These are phyloP conservation scores for Collybia mongolica DNA, from an alignment of 768 basidiomycete genomes.

Conservation along the genomic window DNA sequence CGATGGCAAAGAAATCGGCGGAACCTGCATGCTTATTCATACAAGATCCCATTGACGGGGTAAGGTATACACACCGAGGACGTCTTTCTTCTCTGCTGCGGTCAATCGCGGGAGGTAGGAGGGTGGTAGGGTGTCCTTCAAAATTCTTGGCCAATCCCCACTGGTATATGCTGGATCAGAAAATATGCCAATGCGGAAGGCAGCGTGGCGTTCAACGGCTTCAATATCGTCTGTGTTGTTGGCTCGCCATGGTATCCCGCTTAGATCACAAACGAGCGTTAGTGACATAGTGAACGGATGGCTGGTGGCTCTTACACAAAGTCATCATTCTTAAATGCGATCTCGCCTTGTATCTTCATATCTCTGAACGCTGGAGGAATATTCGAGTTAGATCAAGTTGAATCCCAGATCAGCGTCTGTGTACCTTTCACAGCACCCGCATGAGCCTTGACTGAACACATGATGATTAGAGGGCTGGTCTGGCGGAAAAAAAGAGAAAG, in stretches of 20 bases:
- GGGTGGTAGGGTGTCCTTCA: constrained; percentile 47
- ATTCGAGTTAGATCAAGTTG: neutral
- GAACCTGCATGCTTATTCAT: constrained; percentile 27
- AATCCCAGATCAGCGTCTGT: neutral
- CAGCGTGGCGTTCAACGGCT: constrained; percentile 48
- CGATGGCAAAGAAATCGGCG: constrained; percentile 55
- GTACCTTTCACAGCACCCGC: constrained; percentile 48
- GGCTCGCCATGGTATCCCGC: constrained; percentile 44
- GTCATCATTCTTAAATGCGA: constrained; percentile 54
- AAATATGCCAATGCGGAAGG: constrained; percentile 50
- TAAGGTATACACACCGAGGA: constrained; percentile 27
- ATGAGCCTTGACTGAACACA: constrained; percentile 41
- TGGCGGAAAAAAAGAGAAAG: neutral
- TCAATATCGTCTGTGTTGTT: constrained; percentile 42
- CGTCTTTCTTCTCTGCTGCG: constrained; percentile 39
- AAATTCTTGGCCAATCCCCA: constrained; percentile 51
- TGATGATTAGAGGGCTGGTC: neutral
- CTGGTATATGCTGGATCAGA: constrained; percentile 49
- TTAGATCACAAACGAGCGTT: constrained; percentile 8
- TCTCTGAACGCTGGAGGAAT: constrained; percentile 35
- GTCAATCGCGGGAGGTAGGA: constrained; percentile 48
- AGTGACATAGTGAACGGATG: neutral
- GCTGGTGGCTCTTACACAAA: constrained; percentile 32
- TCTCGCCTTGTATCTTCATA: constrained; percentile 50
- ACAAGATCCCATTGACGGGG: neutral